Evolutionary conservation across 192 early-diverging fungal genomes (phyloP).

Genomic region (Dispira simplex): DNA sequence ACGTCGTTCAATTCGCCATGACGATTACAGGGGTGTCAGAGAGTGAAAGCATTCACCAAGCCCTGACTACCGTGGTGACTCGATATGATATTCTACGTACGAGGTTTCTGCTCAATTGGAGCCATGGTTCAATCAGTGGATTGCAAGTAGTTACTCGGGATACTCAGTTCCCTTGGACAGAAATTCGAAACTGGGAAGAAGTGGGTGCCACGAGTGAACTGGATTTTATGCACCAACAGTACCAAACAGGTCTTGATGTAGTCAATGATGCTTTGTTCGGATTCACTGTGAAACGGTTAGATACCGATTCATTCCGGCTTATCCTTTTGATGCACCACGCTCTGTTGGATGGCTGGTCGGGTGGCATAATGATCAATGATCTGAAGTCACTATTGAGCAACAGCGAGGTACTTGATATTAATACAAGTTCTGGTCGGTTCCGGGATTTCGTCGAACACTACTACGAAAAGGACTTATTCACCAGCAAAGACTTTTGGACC

Average conservation of each 20-base stretch:
- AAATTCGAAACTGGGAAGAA: neutral
- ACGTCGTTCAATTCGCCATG: neutral
- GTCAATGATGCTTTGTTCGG: neutral
- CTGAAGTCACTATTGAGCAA: neutral
- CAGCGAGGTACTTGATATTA: too few relatives aligned
- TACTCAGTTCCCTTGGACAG: neutral
- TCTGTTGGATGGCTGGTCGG: constrained; percentile 4
- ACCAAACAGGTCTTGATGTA: neutral
- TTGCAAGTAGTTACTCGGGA: neutral
- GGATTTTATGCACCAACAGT: neutral
- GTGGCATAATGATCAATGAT: neutral
- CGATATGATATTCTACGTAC: neutral
- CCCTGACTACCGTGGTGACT: neutral
- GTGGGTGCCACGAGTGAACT: neutral
- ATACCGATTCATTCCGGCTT: neutral
- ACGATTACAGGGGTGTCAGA: neutral
- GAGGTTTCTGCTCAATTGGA: neutral
- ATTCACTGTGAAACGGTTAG: neutral
- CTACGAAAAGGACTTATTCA: neutral
- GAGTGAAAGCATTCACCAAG: neutral
- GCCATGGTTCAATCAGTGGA: neutral
- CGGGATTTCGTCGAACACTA: neutral
- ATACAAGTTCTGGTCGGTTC: neutral
- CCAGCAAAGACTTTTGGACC: neutral
- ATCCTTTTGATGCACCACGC: neutral